A percentile compares a stretch with the other conserved stretches of the same genome.
Evolutionary conservation across 495 filamentous ascomycete species (phyloP).

Genomic region (Opeltia flavorubescens): DNA sequence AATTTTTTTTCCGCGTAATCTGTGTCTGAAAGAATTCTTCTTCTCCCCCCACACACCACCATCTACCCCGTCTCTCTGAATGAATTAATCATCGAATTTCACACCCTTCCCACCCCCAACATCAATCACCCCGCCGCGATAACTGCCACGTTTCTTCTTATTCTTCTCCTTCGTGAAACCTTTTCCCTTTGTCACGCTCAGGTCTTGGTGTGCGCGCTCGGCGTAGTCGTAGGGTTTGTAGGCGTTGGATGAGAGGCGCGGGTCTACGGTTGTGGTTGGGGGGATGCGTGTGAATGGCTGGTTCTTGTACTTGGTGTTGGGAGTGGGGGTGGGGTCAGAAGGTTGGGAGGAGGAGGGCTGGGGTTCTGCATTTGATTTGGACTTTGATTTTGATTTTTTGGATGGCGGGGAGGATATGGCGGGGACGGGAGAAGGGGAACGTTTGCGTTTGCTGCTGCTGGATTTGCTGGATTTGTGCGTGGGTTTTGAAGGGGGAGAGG

Average conservation of each 20-base stretch:
- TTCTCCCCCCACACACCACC: too few species aligned
- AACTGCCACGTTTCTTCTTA: conserved; percentile 76
- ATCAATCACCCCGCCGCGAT: conserved; percentile 74
- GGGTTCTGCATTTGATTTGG: neutral
- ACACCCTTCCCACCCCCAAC: conserved; percentile 56
- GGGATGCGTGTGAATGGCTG: conserved; percentile 20
- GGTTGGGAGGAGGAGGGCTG: neutral
- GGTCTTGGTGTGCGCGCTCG: conserved; percentile 68
- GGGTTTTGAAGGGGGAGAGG: neutral
- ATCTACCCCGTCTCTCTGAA: neutral
- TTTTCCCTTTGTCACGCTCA: conserved; percentile 85
- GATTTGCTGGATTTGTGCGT: neutral
- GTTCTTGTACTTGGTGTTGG: conserved; percentile 42
- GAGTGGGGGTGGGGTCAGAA: conserved; percentile 23
- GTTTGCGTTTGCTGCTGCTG: conserved; percentile 30
- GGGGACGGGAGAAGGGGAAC: conserved; percentile 22
- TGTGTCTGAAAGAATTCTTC: too few species aligned
- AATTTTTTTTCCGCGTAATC: too few species aligned
- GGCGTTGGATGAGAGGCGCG: conserved; percentile 47
- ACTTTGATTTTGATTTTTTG: neutral
- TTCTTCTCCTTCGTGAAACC: conserved; percentile 99
- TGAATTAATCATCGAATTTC: conserved; percentile 77
- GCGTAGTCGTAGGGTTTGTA: conserved; percentile 81
- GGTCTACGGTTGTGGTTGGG: conserved; percentile 28
- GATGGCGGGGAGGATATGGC: conserved; percentile 21